phyloP scores from a whole-genome alignment of 2,329 filamentous ascomycete species.

The Fusarium foetens region DNA sequence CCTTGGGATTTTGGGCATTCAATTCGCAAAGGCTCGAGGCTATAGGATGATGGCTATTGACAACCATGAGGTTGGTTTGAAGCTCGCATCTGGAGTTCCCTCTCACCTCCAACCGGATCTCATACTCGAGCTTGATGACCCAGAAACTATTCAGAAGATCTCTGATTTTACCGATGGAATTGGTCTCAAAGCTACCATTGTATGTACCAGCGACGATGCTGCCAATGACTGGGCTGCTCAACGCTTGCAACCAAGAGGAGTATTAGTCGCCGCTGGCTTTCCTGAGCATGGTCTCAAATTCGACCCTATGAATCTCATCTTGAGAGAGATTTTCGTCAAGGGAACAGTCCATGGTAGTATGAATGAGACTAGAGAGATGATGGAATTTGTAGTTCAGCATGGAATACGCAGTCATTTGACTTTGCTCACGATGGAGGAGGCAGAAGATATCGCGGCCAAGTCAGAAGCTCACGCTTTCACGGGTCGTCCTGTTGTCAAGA shows the following conservation, averaged over 20 bases:
- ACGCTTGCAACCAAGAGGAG: slow-evolving; percentile 23
- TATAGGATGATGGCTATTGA: slow-evolving; percentile 44
- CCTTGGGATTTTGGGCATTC: slow-evolving; percentile 41
- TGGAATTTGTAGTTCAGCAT: slow-evolving; percentile 20
- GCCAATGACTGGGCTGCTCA: slow-evolving; percentile 34
- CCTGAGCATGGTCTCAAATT: slow-evolving; percentile 32
- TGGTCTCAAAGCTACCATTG: slow-evolving; percentile 25
- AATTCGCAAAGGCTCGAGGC: slow-evolving; percentile 45
- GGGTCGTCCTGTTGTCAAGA: slow-evolving; percentile 23
- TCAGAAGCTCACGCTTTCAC: slow-evolving; percentile 2
- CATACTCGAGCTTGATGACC: slow-evolving; percentile 7
- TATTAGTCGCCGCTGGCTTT: slow-evolving; percentile 24
- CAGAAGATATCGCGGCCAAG: slow-evolving; percentile 16
- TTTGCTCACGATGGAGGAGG: slow-evolving; percentile 25
- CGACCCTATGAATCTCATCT: slow-evolving; percentile 29
- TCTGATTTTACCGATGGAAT: slow-evolving; percentile 27
- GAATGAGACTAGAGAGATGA: slow-evolving; percentile 24
- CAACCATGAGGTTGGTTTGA: slow-evolving; percentile 26
- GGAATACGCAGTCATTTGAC: slow-evolving; percentile 22
- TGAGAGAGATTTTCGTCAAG: slow-evolving; percentile 27
- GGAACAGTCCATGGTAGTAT: slow-evolving; percentile 30
- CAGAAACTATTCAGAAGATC: slow-evolving; percentile 16
- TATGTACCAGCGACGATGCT: slow-evolving; percentile 25
- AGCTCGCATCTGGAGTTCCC: slow-evolving; percentile 33
- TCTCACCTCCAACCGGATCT: slow-evolving; percentile 30